Evolutionary conservation across 108 stramenopile species (phyloP), one percentile per base, ranked within the genome.

Genomic region (Cyclotella sp.): DNA sequence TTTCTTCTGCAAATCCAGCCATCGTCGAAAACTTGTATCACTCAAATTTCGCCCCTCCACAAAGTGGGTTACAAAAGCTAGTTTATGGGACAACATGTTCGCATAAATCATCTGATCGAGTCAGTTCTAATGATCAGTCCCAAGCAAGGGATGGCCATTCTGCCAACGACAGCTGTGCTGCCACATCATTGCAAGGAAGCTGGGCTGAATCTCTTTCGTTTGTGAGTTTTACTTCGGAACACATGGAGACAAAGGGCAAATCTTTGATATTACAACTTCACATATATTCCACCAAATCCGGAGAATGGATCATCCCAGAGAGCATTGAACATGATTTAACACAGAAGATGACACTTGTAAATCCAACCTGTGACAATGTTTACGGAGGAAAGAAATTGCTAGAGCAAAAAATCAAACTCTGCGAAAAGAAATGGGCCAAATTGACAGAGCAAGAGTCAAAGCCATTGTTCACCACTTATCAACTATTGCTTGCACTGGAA

Each of bases 371-470:
- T 42, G 63, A 66, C 24, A 75, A 75, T 57, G 59, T 61, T 8
- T 75, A 41, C n/a, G 73, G 43, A 65, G 73, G 73, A 44, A 65
- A 75, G 55, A 75, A 75, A 29, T 22, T 63, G 18, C 62, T 75
- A 0, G 73, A 75, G 45, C 57, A 44, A 42, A 59, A 59, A 61
- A 72, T 72, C 5, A 72, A 46, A n/a, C 49, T 7, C 8, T 18
- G 43, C 15, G 21, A 72, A 43, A 59, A 72, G 28, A 6, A 40
- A 60, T 72, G 47, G 59, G 41, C 43, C 13, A 66, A 28, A 73
- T 30, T 29, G 44, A 41, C 63, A 19, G 26, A 29, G 3, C 21
- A 42, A 63, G 53, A 47, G 39, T 47, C 59, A 12, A 43, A 72
- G 18, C 29, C 39, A 22, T 28, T 18, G 14, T 9, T 61, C 18